Evolutionary conservation across 2,329 filamentous ascomycete species (phyloP).

Genomic region (Fusarium heterosporum): DNA sequence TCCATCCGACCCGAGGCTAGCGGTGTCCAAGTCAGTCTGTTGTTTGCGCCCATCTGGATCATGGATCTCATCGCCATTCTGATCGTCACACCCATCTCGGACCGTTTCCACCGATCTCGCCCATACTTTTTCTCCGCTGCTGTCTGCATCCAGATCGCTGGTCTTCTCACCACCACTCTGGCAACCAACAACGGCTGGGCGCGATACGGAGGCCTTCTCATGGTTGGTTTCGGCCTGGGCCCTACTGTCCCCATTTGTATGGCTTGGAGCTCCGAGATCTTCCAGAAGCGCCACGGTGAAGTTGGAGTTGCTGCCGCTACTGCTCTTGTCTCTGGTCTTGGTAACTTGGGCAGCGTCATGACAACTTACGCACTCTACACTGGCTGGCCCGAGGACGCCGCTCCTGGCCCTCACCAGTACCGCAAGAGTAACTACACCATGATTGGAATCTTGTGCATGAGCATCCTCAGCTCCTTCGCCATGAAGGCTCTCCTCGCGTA

Average conservation of each 20-base stretch:
- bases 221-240: constrained; percentile 90
- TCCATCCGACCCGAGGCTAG: constrained; percentile 80
- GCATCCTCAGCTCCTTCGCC: constrained; percentile 76
- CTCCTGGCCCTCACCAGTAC: constrained; percentile 76
- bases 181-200: constrained; percentile 79
- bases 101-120: constrained; percentile 84
- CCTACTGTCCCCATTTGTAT: constrained; percentile 94
- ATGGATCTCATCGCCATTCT: constrained; percentile 92
- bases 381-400: constrained; percentile 83
- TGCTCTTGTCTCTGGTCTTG: constrained; percentile 86
- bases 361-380: constrained; percentile 92
- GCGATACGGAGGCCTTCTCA: constrained; percentile 86
- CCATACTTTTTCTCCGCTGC: constrained; percentile 84
- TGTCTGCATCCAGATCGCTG: constrained; percentile 82
- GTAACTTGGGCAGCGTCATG: constrained; percentile 86
- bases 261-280: constrained; percentile 93
- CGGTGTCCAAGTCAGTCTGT: constrained; percentile 79
- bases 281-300: constrained; percentile 89
- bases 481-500: constrained; percentile 76
- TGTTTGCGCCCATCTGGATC: constrained; percentile 94
- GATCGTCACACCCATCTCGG: constrained; percentile 84
- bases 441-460: constrained; percentile 84
- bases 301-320: constrained; percentile 89
- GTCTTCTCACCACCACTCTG: constrained; percentile 83
- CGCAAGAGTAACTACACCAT: constrained; percentile 87